A percentile compares a stretch with the other conserved stretches of the same genome.
These are phyloP conservation scores for Psilocybe cyanescens DNA, from an alignment of 768 basidiomycete genomes.

Conservation along the genomic window DNA sequence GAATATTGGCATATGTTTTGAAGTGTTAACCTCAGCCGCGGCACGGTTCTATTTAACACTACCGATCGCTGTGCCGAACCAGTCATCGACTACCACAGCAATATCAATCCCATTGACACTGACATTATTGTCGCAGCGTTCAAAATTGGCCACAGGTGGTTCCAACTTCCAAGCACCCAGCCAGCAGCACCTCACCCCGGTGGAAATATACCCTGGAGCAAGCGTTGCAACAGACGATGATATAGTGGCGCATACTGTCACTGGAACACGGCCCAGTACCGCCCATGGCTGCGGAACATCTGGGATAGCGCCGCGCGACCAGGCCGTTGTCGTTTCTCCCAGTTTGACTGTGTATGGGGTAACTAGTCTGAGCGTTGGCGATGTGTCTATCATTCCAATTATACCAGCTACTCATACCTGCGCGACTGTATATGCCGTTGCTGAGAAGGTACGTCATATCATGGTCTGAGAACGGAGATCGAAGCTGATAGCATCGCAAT, in stretches of 20 bases:
- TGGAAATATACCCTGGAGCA: conserved; percentile 6
- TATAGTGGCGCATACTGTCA: background rate
- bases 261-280: background rate
- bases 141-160: conserved; percentile 9
- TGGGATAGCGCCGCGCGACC: conserved; percentile 5
- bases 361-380: conserved; percentile 13
- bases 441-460: conserved; percentile 5
- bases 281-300: conserved; percentile 11
- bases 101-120: conserved; percentile 14
- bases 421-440: conserved; percentile 12
- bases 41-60: conserved; percentile 12
- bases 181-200: conserved; percentile 2
- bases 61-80: conserved; percentile 12
- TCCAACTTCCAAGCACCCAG: conserved; percentile 3
- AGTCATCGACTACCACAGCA: conserved; percentile 10
- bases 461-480: background rate
- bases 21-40: conserved; percentile 9
- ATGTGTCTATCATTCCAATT: conserved; percentile 16
- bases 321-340: conserved; percentile 10
- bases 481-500: background rate
- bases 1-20: no score
- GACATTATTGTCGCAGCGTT: conserved; percentile 9
- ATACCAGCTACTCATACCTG: conserved; percentile 16
- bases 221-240: conserved; percentile 2
- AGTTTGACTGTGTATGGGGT: conserved; percentile 14